These are phyloP conservation scores for Haematococcus sp. DNA, from an alignment of 139 green algal genomes.

Conservation along the genomic window DNA sequence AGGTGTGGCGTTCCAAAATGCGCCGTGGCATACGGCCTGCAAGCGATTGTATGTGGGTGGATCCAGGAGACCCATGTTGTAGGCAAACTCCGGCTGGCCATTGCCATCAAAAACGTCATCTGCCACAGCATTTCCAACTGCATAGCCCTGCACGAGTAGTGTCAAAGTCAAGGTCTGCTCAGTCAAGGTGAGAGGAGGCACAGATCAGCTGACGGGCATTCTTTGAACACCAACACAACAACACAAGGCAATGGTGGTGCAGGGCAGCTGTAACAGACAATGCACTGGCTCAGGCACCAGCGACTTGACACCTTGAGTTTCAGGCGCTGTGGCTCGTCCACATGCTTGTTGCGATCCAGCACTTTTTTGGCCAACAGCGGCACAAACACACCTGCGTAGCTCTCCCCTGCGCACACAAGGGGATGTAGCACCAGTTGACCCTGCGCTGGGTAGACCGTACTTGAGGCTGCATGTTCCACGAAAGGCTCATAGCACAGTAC, in stretches of 20 bases:
- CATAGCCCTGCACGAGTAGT: slow-evolving; percentile 55
- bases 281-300: too few relatives aligned
- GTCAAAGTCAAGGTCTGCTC: background rate
- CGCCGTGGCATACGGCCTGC: slow-evolving; percentile 30
- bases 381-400: slow-evolving; percentile 69
- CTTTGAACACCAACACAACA: too few relatives aligned
- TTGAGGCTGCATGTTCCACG: too few relatives aligned
- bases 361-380: slow-evolving; percentile 50
- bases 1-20: slow-evolving; percentile 25
- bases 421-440: background rate
- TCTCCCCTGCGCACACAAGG: slow-evolving; percentile 49
- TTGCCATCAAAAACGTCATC: slow-evolving; percentile 65
- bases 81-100: slow-evolving; percentile 58
- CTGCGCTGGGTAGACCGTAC: too few relatives aligned
- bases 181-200: too few relatives aligned
- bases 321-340: background rate
- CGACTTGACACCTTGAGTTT: slow-evolving; percentile 2
- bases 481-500: too few relatives aligned
- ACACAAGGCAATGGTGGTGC: slow-evolving; percentile 10
- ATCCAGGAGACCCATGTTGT: slow-evolving; percentile 53
- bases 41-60: slow-evolving; percentile 30
- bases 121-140: slow-evolving; percentile 73
- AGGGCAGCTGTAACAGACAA: background rate
- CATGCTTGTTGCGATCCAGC: slow-evolving; percentile 41
- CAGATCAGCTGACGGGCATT: too few relatives aligned